Evolutionary conservation across 768 basidiomycete species (phyloP), one percentile per base, ranked within the genome.

Genomic region (Phlebiopsis gigantea): DNA sequence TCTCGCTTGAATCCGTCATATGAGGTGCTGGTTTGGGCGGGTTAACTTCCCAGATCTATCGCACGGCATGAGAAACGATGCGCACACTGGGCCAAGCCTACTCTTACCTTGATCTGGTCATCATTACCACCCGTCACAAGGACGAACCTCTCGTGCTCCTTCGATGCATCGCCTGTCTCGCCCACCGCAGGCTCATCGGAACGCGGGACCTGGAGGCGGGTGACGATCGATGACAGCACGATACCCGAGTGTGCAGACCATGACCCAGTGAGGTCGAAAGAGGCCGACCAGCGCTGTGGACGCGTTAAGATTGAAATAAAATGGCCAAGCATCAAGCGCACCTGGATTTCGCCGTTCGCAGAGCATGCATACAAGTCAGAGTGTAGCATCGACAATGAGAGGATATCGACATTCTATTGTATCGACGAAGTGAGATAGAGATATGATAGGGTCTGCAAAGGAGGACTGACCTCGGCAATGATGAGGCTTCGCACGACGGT

Each of bases 401-500:
- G 72, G 41, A 97, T 84, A 65, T 96, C 96, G 24, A 87, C 77
- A 39, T 83, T 80, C 88, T 90, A 30, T 21, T 0, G 30, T 24
- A 46, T 7, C 21, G 15, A n/a, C n/a, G n/a, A 29, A 25, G 55
- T 53, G 52, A 50, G 58, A 43, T 34, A 39, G 14, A 62, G 43
- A 42, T 12, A 24, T 14, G 51, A 14, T 2, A 28, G 34, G 14
- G 57, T 47, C 57, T 19, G 15, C 42, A 48, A 34, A 44, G 8
- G 43, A 8, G 9, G 17, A 46, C 74, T 15, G 46, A 88, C 89
- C 75, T 93, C 89, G 61, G 91, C 85, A 1, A 90, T 87, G 17
- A 94, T 87, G 55, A 98, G 87, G 0, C 86, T 92, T 49, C 96
- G 76, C 25, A 98, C 85, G 34, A 90, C 75, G 0, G 93, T 92